Evolutionary conservation across 495 filamentous ascomycete species (phyloP).

Genomic region (Tuber magnatum): DNA sequence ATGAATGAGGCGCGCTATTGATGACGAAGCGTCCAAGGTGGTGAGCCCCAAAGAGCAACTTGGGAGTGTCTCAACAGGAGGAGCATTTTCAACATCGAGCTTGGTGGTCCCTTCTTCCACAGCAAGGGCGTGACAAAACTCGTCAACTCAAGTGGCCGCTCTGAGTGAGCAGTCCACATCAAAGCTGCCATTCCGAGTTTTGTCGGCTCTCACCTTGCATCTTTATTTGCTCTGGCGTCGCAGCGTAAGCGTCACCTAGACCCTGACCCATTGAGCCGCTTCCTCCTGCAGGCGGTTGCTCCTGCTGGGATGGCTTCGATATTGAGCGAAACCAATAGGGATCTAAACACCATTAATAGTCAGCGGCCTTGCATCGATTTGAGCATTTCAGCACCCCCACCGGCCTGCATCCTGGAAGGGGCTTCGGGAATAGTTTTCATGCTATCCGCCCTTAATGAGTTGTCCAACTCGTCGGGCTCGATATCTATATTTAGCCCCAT

Average conservation of each 20-base stretch:
- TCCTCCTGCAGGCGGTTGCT: too few species aligned
- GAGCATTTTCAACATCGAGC: not conserved
- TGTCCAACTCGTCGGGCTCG: too few species aligned
- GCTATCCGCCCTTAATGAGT: too few species aligned
- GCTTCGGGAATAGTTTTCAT: too few species aligned
- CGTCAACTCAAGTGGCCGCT: too few species aligned
- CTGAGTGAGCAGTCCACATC: not conserved
- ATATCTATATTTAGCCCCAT: too few species aligned
- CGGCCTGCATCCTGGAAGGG: too few species aligned
- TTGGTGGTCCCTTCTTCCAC: not conserved
- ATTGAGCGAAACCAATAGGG: too few species aligned
- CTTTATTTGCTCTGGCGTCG: not conserved
- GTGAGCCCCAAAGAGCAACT: not conserved
- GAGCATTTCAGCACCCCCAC: too few species aligned
- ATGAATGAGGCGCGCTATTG: not conserved
- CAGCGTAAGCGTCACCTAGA: not conserved
- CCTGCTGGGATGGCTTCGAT: not conserved
- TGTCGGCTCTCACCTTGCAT: not conserved
- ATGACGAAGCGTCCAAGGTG: not conserved
- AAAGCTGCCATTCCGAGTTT: not conserved
- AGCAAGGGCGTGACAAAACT: not conserved
- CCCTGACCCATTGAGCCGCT: too few species aligned
- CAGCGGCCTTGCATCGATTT: too few species aligned
- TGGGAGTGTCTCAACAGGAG: not conserved
- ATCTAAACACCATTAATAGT: too few species aligned